Evolutionary conservation across 2,329 filamentous ascomycete species (phyloP), one percentile per base, ranked within the genome.

Genomic region (Dactylonectria macrodidyma): DNA sequence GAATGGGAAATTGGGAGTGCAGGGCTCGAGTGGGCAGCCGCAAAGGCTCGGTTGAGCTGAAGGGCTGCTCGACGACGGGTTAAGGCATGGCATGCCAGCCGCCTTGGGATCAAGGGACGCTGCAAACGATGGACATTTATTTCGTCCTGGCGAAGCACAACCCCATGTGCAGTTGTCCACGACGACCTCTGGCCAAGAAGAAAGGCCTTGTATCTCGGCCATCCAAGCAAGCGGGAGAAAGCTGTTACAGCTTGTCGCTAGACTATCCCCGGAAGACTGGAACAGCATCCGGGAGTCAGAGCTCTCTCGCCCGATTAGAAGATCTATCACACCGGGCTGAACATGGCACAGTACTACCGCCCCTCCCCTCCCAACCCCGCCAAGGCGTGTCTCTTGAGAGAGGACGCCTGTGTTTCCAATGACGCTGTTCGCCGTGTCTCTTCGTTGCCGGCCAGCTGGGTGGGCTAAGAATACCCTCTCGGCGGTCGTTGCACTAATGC

Each of bases 31-130:
- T 36, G 48, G 62, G 57, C 46, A 60, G 57, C 34, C 50, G 48
- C 48, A 44, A 34, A 67, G 66, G 63, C 69, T 69, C 62, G 36
- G 24, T 48, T 60, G 65, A 46, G 59, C 61, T 63, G 51, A 47
- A 51, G 62, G 44, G 26, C 46, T 61, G 50, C 50, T 34, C 14
- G 41, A 48, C 38, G 55, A 26, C 19, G 30, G 34, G 60, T 38
- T 38, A 48, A 52, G 30, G 50, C 9, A 52, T 52, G 50, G 34
- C 51, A 38, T 44, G 26, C 22, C 26, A 55, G 33, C 50, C 51
- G 58, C 52, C 58, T 51, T 47, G 46, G 48, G 48, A 55, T 33
- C 30, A 36, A 33, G 33, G 33, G 33, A 34, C 50, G 30, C 47
- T 52, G 26, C 26, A n/a, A 19, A 52, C 8, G 50, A 34, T 36